Evolutionary conservation across 108 stramenopile species (phyloP), one percentile per base, ranked within the genome.

Genomic region (Nannochloropsis salina): DNA sequence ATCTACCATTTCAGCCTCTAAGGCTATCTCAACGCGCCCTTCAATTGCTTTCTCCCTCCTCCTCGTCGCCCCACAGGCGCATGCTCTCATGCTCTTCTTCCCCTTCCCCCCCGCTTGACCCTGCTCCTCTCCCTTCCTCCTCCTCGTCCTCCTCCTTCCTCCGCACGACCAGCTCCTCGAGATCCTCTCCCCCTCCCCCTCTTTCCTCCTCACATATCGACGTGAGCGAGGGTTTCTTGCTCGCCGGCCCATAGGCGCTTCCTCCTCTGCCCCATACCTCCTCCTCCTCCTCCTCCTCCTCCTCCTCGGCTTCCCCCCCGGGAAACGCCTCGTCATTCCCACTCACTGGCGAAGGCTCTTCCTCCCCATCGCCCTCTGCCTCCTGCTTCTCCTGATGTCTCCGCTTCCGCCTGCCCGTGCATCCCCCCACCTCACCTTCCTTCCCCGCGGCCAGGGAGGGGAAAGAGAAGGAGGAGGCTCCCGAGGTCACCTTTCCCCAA

Each of bases 131-230:
- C 2, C 61, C 4, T 4, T 8, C 15, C 61, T 8, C n/a, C 5
- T 74, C 61, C 61, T 6, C n/a, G 1, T 74, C 61, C 20, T 74
- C 61, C 15, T 15, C 6, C 61, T n/a, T 4, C n/a, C 61, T n/a
- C 15, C n/a, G 61, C 61, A 74, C 61, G 47, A 12, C 61, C 61
- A 15, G n/a, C 61, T 4, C 61, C n/a, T n/a, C 15, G 20, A 74
- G 61, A 1, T 74, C 61, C 61, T 74, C 61, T n/a, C 61, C n/a
- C 61, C 61, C 61, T 74, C 61, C 61, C 61, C 61, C 61, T 74
- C 47, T 2, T n/a, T 74, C 61, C 61, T n/a, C n/a, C 61, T 6
- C 61, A n/a, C 61, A n/a, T n/a, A 15, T 74, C 61, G 5, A 74
- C 4, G 20, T 74, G 61, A n/a, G 31, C 31, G 31, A 31, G 31